phyloP scores from a whole-genome alignment of 2,329 filamentous ascomycete genomes.

The Colletotrichum viniferum region DNA sequence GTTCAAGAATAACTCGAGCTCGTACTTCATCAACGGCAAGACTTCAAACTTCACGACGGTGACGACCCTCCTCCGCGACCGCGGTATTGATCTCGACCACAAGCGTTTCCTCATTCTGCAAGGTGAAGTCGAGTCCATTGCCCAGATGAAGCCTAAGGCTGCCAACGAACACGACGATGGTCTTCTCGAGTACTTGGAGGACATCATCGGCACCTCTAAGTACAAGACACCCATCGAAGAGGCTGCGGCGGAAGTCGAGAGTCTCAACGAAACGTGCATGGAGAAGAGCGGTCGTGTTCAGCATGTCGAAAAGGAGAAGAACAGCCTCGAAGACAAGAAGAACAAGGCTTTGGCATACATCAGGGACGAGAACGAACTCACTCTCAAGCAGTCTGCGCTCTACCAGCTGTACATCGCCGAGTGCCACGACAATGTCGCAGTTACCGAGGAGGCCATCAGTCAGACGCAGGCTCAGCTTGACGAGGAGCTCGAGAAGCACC shows the following conservation, averaged over 20 bases:
- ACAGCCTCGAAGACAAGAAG: constrained; percentile 92
- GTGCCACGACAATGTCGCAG: constrained; percentile 84
- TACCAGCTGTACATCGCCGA: constrained; percentile 93
- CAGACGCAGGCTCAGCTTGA: constrained; percentile 90
- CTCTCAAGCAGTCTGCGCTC: constrained; percentile 85
- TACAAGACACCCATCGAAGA: constrained; percentile 98
- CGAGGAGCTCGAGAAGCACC: constrained; percentile 87
- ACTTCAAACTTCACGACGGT: constrained; percentile 92
- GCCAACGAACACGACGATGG: constrained; percentile 95
- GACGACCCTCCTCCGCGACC: constrained; percentile 82
- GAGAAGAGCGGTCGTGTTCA: constrained; percentile 96
- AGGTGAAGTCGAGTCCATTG: constrained; percentile 97
- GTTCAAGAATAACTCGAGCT: constrained; percentile 98
- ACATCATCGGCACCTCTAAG: constrained; percentile 98
- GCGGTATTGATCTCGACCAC: constrained; percentile 94
- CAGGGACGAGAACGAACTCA: constrained; percentile 90
- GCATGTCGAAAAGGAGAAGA: constrained; percentile 97
- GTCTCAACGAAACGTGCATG: constrained; percentile 89
- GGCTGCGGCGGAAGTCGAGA: constrained; percentile 86
- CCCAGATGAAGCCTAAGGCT: constrained; percentile 98
- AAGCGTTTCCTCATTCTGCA: constrained; percentile 98
- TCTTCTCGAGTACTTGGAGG: constrained; percentile 93
- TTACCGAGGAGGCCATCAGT: constrained; percentile 87
- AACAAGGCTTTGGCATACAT: constrained; percentile 90
- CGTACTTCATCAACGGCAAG: constrained; percentile 94